A percentile compares a stretch with the other conserved stretches of the same genome.
Evolutionary conservation across 352 stramenopile species (phyloP).

Genomic region (Phytophthora colocasiae): DNA sequence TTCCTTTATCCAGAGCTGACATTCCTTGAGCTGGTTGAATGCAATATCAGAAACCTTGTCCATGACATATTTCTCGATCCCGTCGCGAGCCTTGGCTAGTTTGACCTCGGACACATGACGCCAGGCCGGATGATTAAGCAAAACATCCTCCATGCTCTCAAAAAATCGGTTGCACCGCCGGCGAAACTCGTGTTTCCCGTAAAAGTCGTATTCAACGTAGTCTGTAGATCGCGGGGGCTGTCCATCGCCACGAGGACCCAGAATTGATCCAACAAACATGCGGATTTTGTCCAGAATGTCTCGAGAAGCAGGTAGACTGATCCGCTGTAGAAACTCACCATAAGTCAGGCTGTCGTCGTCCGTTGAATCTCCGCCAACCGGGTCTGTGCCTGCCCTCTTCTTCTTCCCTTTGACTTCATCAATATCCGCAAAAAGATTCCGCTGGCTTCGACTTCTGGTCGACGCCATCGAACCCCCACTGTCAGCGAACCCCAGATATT

Average conservation of each 20-base stretch:
- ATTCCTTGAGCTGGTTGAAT: conserved; percentile 75
- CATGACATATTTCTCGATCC: conserved; percentile 94
- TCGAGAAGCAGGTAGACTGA: conserved; percentile 74
- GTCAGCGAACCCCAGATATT: conserved; percentile 19
- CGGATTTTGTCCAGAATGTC: conserved; percentile 80
- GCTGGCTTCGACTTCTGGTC: conserved; percentile 49
- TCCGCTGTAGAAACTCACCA: conserved; percentile 75
- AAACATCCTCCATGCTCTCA: conserved; percentile 66
- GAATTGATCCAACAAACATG: conserved; percentile 78
- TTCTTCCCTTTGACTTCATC: conserved; percentile 43
- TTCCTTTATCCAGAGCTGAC: conserved; percentile 72
- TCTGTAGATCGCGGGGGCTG: conserved; percentile 68
- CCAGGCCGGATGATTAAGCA: conserved; percentile 69
- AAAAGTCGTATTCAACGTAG: conserved; percentile 86
- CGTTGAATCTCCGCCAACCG: conserved; percentile 33
- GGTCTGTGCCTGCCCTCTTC: conserved; percentile 25
- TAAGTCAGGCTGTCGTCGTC: conserved; percentile 70
- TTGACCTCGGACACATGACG: conserved; percentile 67
- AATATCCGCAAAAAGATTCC: conserved; percentile 69
- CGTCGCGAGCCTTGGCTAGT: conserved; percentile 73
- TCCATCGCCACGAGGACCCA: conserved; percentile 80
- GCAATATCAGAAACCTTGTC: conserved; percentile 86
- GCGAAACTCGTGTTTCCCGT: conserved; percentile 73
- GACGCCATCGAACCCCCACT: conserved; percentile 12
- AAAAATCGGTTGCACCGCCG: conserved; percentile 80